Conservation (phyloP, 2,329 filamentous ascomycete species). For the Clonostachys rhizophaga region DNA sequence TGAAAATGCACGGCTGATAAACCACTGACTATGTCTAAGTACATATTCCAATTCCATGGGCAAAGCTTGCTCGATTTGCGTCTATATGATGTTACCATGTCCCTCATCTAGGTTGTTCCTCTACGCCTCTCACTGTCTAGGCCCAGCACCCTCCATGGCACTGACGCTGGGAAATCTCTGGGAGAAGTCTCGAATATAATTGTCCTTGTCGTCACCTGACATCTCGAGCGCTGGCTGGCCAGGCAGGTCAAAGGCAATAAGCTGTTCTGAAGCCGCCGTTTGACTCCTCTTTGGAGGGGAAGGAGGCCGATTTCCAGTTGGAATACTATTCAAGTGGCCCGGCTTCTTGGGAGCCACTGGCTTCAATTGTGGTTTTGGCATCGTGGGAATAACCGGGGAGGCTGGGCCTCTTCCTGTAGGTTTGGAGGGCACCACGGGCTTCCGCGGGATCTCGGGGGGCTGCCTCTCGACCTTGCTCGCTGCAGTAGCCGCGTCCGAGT, state of each 20-base stretch:
- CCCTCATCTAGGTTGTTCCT: not conserved
- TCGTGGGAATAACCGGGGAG: conserved; percentile 2
- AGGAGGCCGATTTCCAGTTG: conserved; percentile 32
- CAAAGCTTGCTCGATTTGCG: not conserved
- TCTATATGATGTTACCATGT: conserved; percentile 1
- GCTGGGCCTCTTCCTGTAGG: conserved; percentile 4
- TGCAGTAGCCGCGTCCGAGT: conserved; percentile 53
- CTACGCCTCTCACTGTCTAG: conserved; percentile 5
- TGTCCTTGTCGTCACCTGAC: conserved; percentile 54
- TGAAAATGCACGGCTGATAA: too few species aligned
- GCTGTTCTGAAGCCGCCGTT: conserved; percentile 20
- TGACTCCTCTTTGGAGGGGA: conserved; percentile 39
- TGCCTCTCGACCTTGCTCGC: conserved; percentile 29
- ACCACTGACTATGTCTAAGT: too few species aligned
- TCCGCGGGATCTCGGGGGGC: conserved; percentile 42
- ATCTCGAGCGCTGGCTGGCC: conserved; percentile 48
- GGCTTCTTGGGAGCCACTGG: conserved; percentile 59
- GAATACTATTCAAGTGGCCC: conserved; percentile 52
- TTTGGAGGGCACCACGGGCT: conserved; percentile 34
- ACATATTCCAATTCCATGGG: not conserved
- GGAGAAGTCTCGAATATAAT: conserved; percentile 68
- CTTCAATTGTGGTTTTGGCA: conserved; percentile 22
- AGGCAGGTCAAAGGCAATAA: conserved; percentile 39
- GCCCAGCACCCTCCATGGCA: conserved; percentile 66
- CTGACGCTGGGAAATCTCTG: conserved; percentile 83